These are phyloP conservation scores for Isochrysis galbana DNA, from an alignment of 78 protist genomes.

Conservation along the genomic window DNA sequence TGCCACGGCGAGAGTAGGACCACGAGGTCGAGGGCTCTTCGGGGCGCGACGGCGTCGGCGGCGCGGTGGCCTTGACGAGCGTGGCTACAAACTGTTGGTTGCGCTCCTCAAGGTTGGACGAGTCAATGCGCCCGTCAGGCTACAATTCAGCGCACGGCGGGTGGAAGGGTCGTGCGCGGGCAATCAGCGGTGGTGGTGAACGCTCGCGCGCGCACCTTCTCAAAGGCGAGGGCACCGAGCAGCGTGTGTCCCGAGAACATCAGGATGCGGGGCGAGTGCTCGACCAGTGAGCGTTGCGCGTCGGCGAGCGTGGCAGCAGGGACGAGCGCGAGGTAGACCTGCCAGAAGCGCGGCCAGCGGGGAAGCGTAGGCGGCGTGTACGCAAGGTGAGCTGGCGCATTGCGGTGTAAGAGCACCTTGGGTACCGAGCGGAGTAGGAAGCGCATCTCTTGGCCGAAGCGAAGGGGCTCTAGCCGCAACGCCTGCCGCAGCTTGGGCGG, in stretches of 20 bases:
- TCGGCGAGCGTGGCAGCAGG: neutral
- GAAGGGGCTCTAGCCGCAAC: neutral
- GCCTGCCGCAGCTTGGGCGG: neutral
- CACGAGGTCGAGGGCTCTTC: neutral
- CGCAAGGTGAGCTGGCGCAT: too few relatives aligned
- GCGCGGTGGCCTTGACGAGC: neutral
- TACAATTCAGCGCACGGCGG: too few relatives aligned
- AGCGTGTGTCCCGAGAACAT: neutral
- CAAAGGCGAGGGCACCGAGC: neutral
- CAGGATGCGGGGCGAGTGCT: neutral
- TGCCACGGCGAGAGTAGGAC: neutral
- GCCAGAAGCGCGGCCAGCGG: too few relatives aligned
- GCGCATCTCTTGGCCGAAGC: neutral
- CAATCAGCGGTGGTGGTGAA: too few relatives aligned
- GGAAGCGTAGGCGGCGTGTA: too few relatives aligned
- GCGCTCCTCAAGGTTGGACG: neutral
- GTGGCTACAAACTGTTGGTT: neutral
- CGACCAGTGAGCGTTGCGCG: neutral
- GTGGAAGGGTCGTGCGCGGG: too few relatives aligned
- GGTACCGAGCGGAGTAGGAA: neutral
- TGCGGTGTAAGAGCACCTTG: neutral
- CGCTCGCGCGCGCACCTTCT: too few relatives aligned
- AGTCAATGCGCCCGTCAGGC: neutral
- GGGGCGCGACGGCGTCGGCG: neutral
- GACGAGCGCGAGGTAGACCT: neutral